Evolutionary conservation across 164 flowering plant species (phyloP).

Genomic region (Warburgia ugandensis): DNA sequence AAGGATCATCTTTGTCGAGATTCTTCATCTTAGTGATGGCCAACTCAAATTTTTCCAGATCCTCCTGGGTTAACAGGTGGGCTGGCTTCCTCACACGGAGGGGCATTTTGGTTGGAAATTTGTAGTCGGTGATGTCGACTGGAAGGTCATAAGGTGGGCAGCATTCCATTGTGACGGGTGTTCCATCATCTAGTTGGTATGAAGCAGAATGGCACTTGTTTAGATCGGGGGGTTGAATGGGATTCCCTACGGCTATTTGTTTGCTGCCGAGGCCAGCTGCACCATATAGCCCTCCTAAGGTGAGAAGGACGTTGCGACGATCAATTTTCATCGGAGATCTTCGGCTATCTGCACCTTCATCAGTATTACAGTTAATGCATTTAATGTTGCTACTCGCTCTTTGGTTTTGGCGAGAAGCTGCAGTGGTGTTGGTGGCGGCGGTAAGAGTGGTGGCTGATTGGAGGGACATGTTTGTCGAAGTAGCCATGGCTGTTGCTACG

Average conservation of each 20-base stretch:
- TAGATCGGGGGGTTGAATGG: background rate
- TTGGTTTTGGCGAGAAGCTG: no score
- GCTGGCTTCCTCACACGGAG: background rate
- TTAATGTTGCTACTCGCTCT: no score
- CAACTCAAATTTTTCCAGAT: background rate
- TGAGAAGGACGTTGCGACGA: slow-evolving; percentile 1
- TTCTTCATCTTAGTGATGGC: background rate
- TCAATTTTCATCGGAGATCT: background rate
- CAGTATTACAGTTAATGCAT: background rate
- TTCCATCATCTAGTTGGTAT: background rate
- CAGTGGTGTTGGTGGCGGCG: no score
- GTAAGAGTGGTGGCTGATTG: no score
- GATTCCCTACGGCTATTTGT: no score
- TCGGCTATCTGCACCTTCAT: background rate
- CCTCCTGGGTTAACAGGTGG: background rate
- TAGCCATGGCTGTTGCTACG: no score
- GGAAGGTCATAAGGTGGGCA: slow-evolving; percentile 5
- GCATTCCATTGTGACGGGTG: background rate
- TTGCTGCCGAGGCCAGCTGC: no score
- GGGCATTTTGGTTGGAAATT: background rate
- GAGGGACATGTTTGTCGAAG: no score
- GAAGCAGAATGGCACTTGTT: background rate
- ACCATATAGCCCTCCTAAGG: slow-evolving; percentile 3
- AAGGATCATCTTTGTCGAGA: background rate
- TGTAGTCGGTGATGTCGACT: background rate